phyloP scores from a whole-genome alignment of 2,329 filamentous ascomycete species.

The Gnomoniopsis smithogilvyi region DNA sequence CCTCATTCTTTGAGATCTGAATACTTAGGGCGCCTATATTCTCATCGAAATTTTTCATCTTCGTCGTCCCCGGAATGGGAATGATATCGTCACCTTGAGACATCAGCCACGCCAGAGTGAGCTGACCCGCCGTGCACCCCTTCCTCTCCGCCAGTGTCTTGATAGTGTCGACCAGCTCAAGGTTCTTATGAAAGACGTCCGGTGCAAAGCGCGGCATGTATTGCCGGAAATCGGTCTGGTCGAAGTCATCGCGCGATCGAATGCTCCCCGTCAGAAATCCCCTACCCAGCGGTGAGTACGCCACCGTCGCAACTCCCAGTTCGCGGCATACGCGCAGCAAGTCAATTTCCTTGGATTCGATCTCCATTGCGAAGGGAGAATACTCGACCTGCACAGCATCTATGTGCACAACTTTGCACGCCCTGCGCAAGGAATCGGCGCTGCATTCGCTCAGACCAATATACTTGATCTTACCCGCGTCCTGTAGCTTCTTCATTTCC shows the following conservation, averaged over 20 bases:
- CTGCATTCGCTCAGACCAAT: conserved; percentile 49
- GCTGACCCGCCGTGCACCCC: conserved; percentile 45
- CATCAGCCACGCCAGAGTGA: conserved; percentile 55
- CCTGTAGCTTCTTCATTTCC: conserved; percentile 40
- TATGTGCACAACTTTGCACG: conserved; percentile 45
- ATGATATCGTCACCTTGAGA: conserved; percentile 43
- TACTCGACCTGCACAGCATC: conserved; percentile 54
- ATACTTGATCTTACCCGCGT: conserved; percentile 51
- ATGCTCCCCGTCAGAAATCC: conserved; percentile 51
- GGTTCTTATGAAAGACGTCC: conserved; percentile 50
- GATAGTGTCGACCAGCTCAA: conserved; percentile 27
- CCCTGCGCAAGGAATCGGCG: conserved; percentile 46
- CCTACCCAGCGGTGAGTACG: conserved; percentile 58
- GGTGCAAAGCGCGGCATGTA: conserved; percentile 37
- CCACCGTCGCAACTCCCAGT: conserved; percentile 54
- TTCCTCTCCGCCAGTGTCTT: conserved; percentile 26
- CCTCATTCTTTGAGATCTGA: conserved; percentile 8
- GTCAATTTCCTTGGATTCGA: conserved; percentile 49
- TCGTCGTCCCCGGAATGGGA: conserved; percentile 51
- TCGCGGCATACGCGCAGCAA: conserved; percentile 55
- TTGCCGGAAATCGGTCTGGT: conserved; percentile 30
- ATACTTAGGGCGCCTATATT: conserved; percentile 28
- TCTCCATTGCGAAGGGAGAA: conserved; percentile 51
- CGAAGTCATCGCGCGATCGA: conserved; percentile 35
- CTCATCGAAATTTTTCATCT: conserved; percentile 38